Evolutionary conservation across 257 asterid genomes (phyloP), one percentile per base, ranked within the genome.

Genomic region (Coffea canephora): DNA sequence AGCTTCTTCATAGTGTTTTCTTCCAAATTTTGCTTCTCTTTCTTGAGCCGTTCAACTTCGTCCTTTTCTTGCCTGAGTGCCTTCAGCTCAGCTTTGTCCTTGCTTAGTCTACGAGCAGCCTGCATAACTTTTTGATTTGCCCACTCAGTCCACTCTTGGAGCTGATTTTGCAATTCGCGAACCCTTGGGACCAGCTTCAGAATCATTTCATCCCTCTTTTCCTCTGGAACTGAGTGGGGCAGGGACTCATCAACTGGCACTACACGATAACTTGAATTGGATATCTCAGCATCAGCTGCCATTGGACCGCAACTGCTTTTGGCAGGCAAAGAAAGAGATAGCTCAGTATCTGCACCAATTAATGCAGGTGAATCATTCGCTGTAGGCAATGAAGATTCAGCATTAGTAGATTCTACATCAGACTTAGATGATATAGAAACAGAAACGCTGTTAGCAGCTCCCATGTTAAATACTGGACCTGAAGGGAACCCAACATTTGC

Each of bases 121-220:
- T 96, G 97, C 99, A 92, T 94, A 73, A 94, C 98, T 87, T 92
- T 96, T 84, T 94, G 97, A 87, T 96, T 96, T 25, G 99, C 97
- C 98, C 99, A 96, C 80, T 96, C 98, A 0, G 98, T 96, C 99
- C 99, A 96, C 82, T 92, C 98, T 75, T 90, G 96, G 57, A 94
- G 96, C 87, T 96, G 96, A 81, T 84, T 88, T 82, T 96, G 97
- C 85, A 91, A 77, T 79, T 94, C 97, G 76, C 81, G 87, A 46
- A 81, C 92, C 86, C 96, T 87, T 9, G 97, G 93, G 50, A 86
- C 94, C 78, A 96, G 87, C 86, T 91, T 91, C 88, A 88, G 79
- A 27, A 96, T 89, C 92, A 90, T 89, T 85, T 91, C 97, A 50
- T 96, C 98, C 86, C 90, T 96, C 83, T 88, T 90, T 77, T 91